Conservation (phyloP, 176 grass and related monocot genomes). For the Triticum monococcum region DNA sequence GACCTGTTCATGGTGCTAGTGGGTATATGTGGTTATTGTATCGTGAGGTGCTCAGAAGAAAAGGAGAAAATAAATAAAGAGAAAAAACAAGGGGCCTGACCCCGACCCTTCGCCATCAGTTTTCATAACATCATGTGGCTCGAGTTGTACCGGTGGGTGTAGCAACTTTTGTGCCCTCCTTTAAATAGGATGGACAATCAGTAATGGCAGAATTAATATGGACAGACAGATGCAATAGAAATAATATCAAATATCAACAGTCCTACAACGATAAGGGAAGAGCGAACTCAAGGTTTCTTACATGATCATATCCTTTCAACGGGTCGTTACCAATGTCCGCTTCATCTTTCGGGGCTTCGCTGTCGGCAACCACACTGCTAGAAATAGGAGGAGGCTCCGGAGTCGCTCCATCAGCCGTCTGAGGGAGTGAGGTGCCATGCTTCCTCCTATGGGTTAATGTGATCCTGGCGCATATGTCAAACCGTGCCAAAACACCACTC, state of each 20-base stretch:
- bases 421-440: conserved; percentile 18
- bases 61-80: no score
- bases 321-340: not conserved
- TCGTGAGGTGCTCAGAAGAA: no score
- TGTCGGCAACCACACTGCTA: not conserved
- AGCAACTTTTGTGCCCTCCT: not conserved
- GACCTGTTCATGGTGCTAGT: no score
- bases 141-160: not conserved
- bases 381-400: conserved; percentile 29
- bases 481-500: not conserved
- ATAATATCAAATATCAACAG: no score
- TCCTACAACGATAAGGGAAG: no score
- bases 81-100: no score
- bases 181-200: not conserved
- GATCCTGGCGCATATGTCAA: conserved; percentile 34
- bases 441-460: conserved; percentile 64
- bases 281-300: not conserved
- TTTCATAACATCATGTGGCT: not conserved
- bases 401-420: conserved; percentile 4
- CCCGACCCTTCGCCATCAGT: no score
- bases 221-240: no score
- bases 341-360: not conserved
- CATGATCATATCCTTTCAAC: no score
- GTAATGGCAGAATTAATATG: not conserved
- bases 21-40: no score